Percentiles rank a stretch among this genome's conserved stretches.
phyloP scores from a whole-genome alignment of 2,329 filamentous ascomycete species.

The Lecanicillium sp. region DNA sequence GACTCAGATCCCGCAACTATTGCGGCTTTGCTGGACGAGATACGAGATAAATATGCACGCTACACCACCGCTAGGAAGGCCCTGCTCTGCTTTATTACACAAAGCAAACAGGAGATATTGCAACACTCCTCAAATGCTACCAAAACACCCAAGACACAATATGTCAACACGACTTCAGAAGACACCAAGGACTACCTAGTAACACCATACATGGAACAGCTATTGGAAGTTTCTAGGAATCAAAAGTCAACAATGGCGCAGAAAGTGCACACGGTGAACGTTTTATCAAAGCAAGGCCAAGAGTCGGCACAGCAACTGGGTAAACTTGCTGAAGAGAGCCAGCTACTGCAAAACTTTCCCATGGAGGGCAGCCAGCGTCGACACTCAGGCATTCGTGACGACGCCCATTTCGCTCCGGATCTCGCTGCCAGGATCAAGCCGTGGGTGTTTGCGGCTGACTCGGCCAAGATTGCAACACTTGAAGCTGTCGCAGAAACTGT shows the following conservation, averaged over 20 bases:
- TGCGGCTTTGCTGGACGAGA: conserved; percentile 32
- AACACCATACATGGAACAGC: conserved; percentile 45
- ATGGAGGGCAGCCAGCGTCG: conserved; percentile 25
- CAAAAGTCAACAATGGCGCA: conserved; percentile 51
- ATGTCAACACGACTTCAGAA: conserved; percentile 3
- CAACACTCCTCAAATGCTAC: conserved; percentile 17
- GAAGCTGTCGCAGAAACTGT: conserved; percentile 52
- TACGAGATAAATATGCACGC: conserved; percentile 44
- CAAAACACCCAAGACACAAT: conserved; percentile 6
- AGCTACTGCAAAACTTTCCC: conserved; percentile 46
- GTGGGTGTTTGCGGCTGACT: conserved; percentile 53
- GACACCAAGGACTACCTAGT: conserved; percentile 33
- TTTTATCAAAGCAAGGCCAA: conserved; percentile 41
- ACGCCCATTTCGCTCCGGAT: conserved; percentile 29
- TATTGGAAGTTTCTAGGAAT: conserved; percentile 43
- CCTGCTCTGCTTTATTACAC: conserved; percentile 32
- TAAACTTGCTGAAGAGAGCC: conserved; percentile 53
- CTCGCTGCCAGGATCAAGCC: conserved; percentile 38
- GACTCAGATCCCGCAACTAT: conserved; percentile 20
- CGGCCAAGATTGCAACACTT: conserved; percentile 49
- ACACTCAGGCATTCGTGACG: conserved; percentile 34
- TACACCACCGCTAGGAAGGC: conserved; percentile 43
- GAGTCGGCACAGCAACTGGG: conserved; percentile 41
- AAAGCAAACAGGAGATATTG: conserved; percentile 22
- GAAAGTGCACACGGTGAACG: conserved; percentile 46